Percentiles rank a stretch among this genome's conserved stretches.
phyloP scores from a whole-genome alignment of 2,329 filamentous ascomycete genomes.

The Xylariaceae sp. region DNA sequence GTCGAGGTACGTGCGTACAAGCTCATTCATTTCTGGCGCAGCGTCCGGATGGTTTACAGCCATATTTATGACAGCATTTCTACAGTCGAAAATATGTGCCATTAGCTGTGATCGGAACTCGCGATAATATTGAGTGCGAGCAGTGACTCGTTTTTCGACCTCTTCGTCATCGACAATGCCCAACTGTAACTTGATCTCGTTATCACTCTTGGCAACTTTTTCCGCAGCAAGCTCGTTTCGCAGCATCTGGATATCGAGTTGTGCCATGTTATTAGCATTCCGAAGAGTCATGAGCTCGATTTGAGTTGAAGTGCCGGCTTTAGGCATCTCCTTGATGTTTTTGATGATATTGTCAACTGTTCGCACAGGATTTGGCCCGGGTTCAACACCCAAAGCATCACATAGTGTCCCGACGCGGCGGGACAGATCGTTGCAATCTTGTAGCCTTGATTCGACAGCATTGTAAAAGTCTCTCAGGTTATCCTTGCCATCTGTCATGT shows the following conservation, averaged over 20 bases:
- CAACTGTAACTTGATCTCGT: conserved; percentile 4
- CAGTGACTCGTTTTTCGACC: conserved; percentile 12
- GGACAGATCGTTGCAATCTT: conserved; percentile 9
- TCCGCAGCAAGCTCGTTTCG: conserved; percentile 5
- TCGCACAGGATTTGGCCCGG: conserved; percentile 3
- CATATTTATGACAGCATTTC: not conserved
- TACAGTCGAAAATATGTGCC: conserved; percentile 12
- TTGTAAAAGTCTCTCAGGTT: conserved; percentile 6
- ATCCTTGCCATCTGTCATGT: not conserved
- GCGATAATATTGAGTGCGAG: conserved; percentile 17
- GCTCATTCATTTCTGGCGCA: too few species aligned
- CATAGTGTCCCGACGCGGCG: conserved; percentile 2
- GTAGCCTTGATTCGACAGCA: conserved; percentile 7
- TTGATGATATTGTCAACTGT: conserved; percentile 6
- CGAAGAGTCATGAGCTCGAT: conserved; percentile 1
- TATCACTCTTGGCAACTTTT: conserved; percentile 3
- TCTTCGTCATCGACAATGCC: conserved; percentile 12
- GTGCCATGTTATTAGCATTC: not conserved
- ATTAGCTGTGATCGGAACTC: conserved; percentile 13
- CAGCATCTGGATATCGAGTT: conserved; percentile 8
- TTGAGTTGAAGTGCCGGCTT: not conserved
- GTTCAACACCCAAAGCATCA: conserved; percentile 3
- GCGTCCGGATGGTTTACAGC: too few species aligned
- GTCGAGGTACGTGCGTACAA: too few species aligned
- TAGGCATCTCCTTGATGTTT: not conserved